Evolutionary conservation across 805 yeast species (phyloP), one percentile per base, ranked within the genome.

Genomic region (Yarrowia divulgata): DNA sequence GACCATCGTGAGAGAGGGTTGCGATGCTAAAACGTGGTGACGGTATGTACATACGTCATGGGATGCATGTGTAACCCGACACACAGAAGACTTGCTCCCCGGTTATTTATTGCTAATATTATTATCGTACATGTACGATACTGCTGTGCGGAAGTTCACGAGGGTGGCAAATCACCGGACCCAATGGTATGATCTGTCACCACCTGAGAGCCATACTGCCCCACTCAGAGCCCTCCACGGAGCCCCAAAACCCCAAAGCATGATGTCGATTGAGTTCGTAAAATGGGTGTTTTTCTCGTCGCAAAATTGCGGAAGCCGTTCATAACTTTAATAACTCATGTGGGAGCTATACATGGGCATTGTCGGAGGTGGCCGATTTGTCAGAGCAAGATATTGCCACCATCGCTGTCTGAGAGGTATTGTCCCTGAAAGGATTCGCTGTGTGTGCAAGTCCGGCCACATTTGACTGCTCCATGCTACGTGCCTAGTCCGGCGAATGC

Each of bases 281-380:
- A 32, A 32, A 8, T 16, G 35, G 52, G 54, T 49, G 19, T 32
- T 32, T 49, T 16, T 48, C 9, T 9, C 37, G 14, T 49, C 54
- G 13, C 39, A 49, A 49, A 49, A 32, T 8, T 32, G 54, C 54
- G 54, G 54, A 32, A 49, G 54, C 54, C 54, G 54, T 49, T 16
- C 54, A 39, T 8, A 49, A 49, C 54, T 16, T 49, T 8, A 49
- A 32, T 16, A 13, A 3, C 32, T 5, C 8, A 23, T 13, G 13
- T 13, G n/a, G 34, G 32, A 19, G 23, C 3, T 23, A 5, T 13
- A 13, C 34, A n/a, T n/a, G 34, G 49, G 29, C 49, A 10, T 18
- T 9, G 10, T 18, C 29, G 19, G 29, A 14, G 1, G 49, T 18
- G 14, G 12, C 8, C 46, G 49, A 16, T 45, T 45, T 45, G 10